These are phyloP conservation scores for Apiospora saccharicola DNA, from an alignment of 2,329 filamentous ascomycete genomes.

Conservation along the genomic window DNA sequence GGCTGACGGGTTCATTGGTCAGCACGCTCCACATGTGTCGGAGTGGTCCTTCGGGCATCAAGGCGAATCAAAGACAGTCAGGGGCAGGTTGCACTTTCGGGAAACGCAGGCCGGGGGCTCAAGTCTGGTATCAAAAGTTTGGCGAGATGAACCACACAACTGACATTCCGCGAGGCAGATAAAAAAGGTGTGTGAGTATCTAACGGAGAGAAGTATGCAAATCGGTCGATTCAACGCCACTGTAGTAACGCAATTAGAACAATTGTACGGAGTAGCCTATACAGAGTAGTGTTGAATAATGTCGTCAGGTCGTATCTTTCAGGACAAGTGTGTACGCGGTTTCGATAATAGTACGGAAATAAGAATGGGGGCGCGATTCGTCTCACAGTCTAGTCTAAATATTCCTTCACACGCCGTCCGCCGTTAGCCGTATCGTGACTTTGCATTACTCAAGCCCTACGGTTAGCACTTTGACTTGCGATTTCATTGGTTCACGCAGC, in stretches of 20 bases:
- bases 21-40: background rate
- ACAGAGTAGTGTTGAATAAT: background rate
- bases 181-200: background rate
- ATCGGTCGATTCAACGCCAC: background rate
- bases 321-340: background rate
- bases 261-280: background rate
- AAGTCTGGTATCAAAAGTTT: too few relatives aligned
- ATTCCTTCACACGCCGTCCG: background rate
- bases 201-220: background rate
- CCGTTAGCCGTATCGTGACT: background rate
- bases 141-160: background rate
- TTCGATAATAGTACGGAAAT: background rate
- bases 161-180: background rate
- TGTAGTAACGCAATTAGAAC: background rate
- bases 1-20: background rate
- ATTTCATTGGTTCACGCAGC: background rate
- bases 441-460: conserved; percentile 1
- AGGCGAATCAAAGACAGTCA: background rate
- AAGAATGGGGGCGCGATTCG: background rate
- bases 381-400: background rate
- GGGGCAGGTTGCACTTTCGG: background rate
- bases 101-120: background rate
- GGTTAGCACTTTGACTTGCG: background rate
- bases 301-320: background rate
- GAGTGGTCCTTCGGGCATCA: background rate